Evolutionary conservation across 805 yeast genomes (phyloP).

Genomic region (Priceomyces melissophilus): DNA sequence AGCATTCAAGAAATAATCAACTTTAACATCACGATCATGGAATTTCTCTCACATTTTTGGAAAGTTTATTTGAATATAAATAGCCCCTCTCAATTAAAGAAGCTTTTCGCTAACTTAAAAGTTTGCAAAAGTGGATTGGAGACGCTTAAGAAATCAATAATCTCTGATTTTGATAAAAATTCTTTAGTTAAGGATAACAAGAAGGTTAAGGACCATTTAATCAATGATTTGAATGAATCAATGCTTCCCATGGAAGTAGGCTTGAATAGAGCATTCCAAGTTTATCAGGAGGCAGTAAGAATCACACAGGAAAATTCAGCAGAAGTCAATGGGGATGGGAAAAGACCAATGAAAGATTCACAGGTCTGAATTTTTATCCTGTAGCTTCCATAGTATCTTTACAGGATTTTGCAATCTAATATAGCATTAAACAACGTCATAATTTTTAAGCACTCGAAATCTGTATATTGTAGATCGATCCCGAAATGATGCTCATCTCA

Average conservation of each 20-base stretch:
- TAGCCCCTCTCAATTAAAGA: conserved; percentile 36
- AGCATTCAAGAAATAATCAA: conserved; percentile 32
- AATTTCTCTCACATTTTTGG: conserved; percentile 44
- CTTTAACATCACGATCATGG: conserved; percentile 38
- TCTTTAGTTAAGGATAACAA: conserved; percentile 25
- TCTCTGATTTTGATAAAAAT: conserved; percentile 18
- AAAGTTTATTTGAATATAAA: conserved; percentile 32
- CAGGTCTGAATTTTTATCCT: background rate
- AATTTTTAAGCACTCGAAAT: background rate
- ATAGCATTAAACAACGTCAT: background rate
- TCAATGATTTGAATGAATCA: conserved; percentile 30
- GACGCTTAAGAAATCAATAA: conserved; percentile 23
- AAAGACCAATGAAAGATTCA: conserved; percentile 19
- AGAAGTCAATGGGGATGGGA: conserved; percentile 32
- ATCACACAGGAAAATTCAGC: conserved; percentile 8
- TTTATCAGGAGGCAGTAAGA: conserved; percentile 30
- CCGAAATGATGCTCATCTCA: too few species aligned
- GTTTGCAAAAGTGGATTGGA: conserved; percentile 28
- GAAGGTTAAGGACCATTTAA: conserved; percentile 29
- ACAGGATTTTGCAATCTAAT: too few species aligned
- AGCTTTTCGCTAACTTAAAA: conserved; percentile 33
- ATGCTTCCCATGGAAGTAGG: conserved; percentile 29
- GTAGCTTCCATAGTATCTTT: background rate
- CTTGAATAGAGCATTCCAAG: conserved; percentile 31
- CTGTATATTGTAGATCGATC: background rate